Evolutionary conservation across 805 yeast species (phyloP).

Genomic region (Saturnispora dispora): DNA sequence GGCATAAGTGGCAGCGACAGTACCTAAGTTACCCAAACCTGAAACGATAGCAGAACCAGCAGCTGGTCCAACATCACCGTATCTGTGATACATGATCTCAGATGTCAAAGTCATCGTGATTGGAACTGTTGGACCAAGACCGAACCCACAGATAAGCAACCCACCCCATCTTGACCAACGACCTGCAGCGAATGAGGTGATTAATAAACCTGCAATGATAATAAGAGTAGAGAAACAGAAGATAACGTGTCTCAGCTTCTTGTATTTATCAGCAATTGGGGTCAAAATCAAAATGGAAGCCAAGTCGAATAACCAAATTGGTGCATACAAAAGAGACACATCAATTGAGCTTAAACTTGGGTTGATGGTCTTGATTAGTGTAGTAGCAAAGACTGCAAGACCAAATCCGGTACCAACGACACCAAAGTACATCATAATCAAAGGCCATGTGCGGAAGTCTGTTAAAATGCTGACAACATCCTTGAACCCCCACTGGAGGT

Average conservation of each 20-base stretch:
- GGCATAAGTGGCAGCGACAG: constrained; percentile 80
- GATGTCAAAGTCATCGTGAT: constrained; percentile 78
- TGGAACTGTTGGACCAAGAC: constrained; percentile 87
- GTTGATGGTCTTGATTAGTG: constrained; percentile 58
- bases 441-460: constrained; percentile 70
- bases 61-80: constrained; percentile 82
- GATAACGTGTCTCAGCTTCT: constrained; percentile 47
- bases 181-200: constrained; percentile 65
- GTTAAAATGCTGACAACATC: constrained; percentile 47
- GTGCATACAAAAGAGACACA: constrained; percentile 72
- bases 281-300: constrained; percentile 67
- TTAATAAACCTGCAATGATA: constrained; percentile 66
- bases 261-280: constrained; percentile 69
- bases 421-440: constrained; percentile 82
- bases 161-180: constrained; percentile 79
- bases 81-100: constrained; percentile 57
- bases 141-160: constrained; percentile 71
- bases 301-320: constrained; percentile 82
- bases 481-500: constrained; percentile 45
- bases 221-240: constrained; percentile 55
- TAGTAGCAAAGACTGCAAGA: constrained; percentile 74
- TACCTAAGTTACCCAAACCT: constrained; percentile 81
- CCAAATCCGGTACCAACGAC: constrained; percentile 91
- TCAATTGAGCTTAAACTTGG: constrained; percentile 56
- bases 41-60: constrained; percentile 75